Conservation (phyloP, 192 early-diverging fungal genomes). For the Gigaspora rosea region DNA sequence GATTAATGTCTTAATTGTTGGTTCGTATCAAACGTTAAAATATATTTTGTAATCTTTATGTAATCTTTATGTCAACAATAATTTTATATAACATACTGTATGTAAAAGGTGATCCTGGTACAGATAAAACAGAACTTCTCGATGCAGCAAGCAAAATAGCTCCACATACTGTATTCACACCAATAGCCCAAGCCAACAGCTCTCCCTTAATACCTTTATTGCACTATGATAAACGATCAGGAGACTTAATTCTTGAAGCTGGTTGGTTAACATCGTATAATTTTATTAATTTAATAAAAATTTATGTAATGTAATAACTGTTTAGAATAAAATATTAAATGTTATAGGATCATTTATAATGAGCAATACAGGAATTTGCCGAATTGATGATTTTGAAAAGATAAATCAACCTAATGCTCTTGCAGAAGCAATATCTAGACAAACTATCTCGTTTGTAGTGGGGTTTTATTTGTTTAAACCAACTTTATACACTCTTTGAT, state of each 20-base stretch:
- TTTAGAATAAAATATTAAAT: slow-evolving; percentile 35
- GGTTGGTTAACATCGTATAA: slow-evolving; percentile 42
- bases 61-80: slow-evolving; percentile 63
- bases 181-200: slow-evolving; percentile 67
- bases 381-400: slow-evolving; percentile 93
- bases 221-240: slow-evolving; percentile 68
- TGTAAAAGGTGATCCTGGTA: slow-evolving; percentile 74
- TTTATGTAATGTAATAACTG: slow-evolving; percentile 35
- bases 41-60: slow-evolving; percentile 72
- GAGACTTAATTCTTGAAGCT: slow-evolving; percentile 79
- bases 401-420: slow-evolving; percentile 78
- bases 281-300: slow-evolving; percentile 36
- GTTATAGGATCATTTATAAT: slow-evolving; percentile 76
- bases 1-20: slow-evolving; percentile 25
- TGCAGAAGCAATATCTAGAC: slow-evolving; percentile 89
- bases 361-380: slow-evolving; percentile 85
- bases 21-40: slow-evolving; percentile 49
- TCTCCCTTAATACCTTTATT: slow-evolving; percentile 75
- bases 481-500: background rate
- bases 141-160: slow-evolving; percentile 79
- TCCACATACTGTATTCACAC: slow-evolving; percentile 79
- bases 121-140: slow-evolving; percentile 86
- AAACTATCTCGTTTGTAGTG: slow-evolving; percentile 55
- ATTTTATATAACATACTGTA: background rate
- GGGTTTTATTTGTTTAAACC: background rate